A percentile compares a stretch with the other conserved stretches of the same genome.
These are phyloP conservation scores for Amauroascus verrucosus DNA, from an alignment of 2,329 filamentous ascomycete species.

Conservation along the genomic window DNA sequence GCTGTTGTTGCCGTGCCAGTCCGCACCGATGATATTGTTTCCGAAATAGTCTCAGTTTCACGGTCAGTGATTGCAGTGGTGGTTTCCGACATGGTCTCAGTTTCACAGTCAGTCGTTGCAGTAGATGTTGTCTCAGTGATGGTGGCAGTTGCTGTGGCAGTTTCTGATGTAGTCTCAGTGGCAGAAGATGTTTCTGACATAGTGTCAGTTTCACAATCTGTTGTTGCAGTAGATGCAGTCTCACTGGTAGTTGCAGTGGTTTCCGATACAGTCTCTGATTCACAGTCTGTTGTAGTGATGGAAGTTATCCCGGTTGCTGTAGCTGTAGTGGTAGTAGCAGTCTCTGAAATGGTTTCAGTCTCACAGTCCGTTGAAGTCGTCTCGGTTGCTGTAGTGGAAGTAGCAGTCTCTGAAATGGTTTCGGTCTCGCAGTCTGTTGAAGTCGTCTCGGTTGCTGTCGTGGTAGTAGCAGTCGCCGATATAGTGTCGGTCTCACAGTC, in stretches of 20 bases:
- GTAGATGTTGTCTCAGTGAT: background rate
- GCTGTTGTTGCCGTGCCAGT: background rate
- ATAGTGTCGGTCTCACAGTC: background rate
- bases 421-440: background rate
- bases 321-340: background rate
- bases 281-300: background rate
- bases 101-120: background rate
- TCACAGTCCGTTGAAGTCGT: no score
- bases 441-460: background rate
- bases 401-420: background rate
- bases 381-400: background rate
- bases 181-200: background rate
- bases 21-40: background rate
- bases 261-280: background rate
- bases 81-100: background rate
- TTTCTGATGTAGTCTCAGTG: background rate
- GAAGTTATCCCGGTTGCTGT: background rate
- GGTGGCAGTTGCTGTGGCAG: background rate
- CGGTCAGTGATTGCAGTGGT: background rate
- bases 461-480: no score
- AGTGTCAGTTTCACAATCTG: background rate
- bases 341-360: background rate
- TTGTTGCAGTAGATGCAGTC: background rate
- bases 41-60: slow-evolving; percentile 1
- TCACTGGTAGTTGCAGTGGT: no score